phyloP scores from a whole-genome alignment of 352 stramenopile species.

The Aphanomyces cochlioides region DNA sequence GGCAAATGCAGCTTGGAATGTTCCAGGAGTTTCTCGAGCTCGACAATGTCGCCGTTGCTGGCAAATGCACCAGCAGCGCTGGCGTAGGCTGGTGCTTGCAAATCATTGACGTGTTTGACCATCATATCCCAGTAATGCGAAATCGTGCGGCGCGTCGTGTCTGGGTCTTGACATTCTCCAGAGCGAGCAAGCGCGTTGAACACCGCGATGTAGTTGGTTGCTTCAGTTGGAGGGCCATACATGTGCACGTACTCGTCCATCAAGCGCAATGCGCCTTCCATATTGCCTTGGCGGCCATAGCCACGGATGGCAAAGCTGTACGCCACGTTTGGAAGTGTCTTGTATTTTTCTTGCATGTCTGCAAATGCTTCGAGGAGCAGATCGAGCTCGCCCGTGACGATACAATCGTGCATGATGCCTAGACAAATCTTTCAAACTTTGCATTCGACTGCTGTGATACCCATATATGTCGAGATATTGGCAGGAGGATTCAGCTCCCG shows the following conservation, averaged over 20 bases:
- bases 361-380: conserved; percentile 64
- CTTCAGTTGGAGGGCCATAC: conserved; percentile 31
- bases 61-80: conserved; percentile 78
- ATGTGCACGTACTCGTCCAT: conserved; percentile 68
- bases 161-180: conserved; percentile 7
- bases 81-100: conserved; percentile 71
- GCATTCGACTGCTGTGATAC: conserved; percentile 30
- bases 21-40: conserved; percentile 56
- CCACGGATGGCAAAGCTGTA: conserved; percentile 68
- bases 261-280: conserved; percentile 56
- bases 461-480: conserved; percentile 27
- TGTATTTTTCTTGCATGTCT: conserved; percentile 44
- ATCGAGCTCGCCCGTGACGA: conserved; percentile 54
- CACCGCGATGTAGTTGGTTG: conserved; percentile 60
- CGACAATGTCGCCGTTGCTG: conserved; percentile 64
- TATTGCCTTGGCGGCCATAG: conserved; percentile 61
- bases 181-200: conserved; percentile 77
- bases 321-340: conserved; percentile 48
- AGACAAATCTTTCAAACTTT: conserved; percentile 39
- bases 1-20: conserved; percentile 43
- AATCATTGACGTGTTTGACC: conserved; percentile 53
- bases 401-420: conserved; percentile 58
- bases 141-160: conserved; percentile 53
- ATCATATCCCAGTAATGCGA: conserved; percentile 79
- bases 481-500: conserved; percentile 42